These are phyloP conservation scores for Gremmenia infestans DNA, from an alignment of 2,329 filamentous ascomycete species.

Conservation along the genomic window DNA sequence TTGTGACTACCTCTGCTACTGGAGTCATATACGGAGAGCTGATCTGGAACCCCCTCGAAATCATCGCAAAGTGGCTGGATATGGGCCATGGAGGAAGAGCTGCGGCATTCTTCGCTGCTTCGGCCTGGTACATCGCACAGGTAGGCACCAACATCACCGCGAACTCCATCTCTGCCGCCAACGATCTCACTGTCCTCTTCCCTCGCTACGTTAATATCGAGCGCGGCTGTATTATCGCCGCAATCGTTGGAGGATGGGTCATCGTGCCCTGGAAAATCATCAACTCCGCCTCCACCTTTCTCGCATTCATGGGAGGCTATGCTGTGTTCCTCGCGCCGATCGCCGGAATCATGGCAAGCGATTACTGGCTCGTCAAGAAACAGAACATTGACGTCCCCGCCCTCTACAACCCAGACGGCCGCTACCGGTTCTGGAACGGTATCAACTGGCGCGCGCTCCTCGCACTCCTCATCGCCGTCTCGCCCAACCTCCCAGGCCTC, in stretches of 20 bases:
- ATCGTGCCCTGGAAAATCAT: conserved; percentile 65
- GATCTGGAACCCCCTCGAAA: conserved; percentile 46
- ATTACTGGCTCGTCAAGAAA: conserved; percentile 51
- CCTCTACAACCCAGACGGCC: conserved; percentile 30
- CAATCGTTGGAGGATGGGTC: conserved; percentile 50
- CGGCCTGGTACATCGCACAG: conserved; percentile 49
- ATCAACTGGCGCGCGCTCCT: conserved; percentile 27
- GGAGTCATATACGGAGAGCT: conserved; percentile 47
- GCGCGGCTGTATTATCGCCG: conserved; percentile 50
- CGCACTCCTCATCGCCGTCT: conserved; percentile 22
- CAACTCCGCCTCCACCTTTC: conserved; percentile 50
- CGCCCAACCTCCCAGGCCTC: conserved; percentile 26
- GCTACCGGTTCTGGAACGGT: conserved; percentile 27
- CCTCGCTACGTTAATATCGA: conserved; percentile 51
- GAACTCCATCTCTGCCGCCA: conserved; percentile 49
- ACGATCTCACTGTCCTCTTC: conserved; percentile 51
- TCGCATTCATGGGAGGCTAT: conserved; percentile 63
- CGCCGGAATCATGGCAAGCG: conserved; percentile 51
- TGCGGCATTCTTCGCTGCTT: conserved; percentile 45
- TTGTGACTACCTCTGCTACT: conserved; percentile 52
- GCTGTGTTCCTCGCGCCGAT: conserved; percentile 58
- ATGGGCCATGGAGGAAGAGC: conserved; percentile 39
- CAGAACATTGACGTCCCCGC: conserved; percentile 35
- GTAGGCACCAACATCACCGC: conserved; percentile 53
- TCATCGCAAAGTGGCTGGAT: conserved; percentile 39